A percentile compares a stretch with the other conserved stretches of the same genome.
Evolutionary conservation across 2,329 filamentous ascomycete genomes (phyloP).

Genomic region (Hypoxylon sp.): DNA sequence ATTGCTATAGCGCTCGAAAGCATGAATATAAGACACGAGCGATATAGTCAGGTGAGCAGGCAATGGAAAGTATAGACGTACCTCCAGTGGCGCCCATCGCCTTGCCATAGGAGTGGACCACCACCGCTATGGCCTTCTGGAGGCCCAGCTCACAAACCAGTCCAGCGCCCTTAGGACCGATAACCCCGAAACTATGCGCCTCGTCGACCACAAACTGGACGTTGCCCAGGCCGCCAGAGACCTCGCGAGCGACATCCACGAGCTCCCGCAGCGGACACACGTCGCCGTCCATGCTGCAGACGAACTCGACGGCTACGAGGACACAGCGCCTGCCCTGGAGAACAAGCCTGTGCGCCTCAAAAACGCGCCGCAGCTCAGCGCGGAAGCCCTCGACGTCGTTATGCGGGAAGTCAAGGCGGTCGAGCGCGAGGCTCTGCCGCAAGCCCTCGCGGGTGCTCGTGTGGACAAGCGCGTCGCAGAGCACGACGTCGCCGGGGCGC

Average conservation of each 20-base stretch:
- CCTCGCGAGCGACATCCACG: background rate
- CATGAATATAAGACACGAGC: no score
- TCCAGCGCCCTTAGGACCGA: background rate
- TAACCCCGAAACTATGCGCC: background rate
- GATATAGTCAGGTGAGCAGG: background rate
- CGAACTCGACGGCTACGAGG: background rate
- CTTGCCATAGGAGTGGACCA: background rate
- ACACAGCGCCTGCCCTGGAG: background rate
- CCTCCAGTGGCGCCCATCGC: background rate
- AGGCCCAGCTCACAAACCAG: background rate
- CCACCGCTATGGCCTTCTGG: background rate
- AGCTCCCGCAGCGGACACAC: background rate
- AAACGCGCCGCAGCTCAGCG: background rate
- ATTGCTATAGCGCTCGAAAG: no score
- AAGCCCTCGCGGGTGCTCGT: background rate
- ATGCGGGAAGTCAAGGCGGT: background rate
- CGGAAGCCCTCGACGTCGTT: background rate
- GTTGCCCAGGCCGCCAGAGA: background rate
- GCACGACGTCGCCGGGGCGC: background rate
- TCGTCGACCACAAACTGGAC: background rate
- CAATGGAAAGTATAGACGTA: background rate
- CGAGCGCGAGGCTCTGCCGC: background rate
- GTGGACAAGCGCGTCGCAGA: background rate
- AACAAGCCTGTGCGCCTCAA: background rate
- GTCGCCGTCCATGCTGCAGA: background rate